Percentiles rank a stretch among this genome's conserved stretches.
Evolutionary conservation across 192 early-diverging fungal genomes (phyloP).

Genomic region (Geranomyces michiganensis): DNA sequence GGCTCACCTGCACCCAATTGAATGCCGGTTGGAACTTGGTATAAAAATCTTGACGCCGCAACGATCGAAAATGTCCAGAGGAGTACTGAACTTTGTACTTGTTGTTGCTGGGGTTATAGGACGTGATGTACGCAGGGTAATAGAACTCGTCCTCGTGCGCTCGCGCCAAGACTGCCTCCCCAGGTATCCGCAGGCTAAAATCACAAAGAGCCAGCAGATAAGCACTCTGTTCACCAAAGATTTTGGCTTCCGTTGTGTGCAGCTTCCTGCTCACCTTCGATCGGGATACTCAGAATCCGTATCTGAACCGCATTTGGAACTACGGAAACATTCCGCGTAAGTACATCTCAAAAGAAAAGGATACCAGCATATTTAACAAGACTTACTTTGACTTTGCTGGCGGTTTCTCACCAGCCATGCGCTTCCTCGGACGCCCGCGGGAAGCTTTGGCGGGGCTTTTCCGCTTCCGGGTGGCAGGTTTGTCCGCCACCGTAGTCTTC

Average conservation of each 20-base stretch:
- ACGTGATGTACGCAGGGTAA: constrained; percentile 15
- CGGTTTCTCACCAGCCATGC: background rate
- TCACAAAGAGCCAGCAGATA: background rate
- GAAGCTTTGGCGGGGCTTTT: background rate
- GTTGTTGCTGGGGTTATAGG: constrained; percentile 2
- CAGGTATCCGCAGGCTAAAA: constrained; percentile 25
- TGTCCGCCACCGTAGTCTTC: background rate
- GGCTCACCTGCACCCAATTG: constrained; percentile 4
- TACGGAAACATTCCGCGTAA: background rate
- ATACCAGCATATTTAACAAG: background rate
- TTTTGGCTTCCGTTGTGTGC: background rate
- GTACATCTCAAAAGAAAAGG: background rate
- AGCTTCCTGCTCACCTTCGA: background rate
- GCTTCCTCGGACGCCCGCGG: background rate
- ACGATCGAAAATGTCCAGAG: background rate
- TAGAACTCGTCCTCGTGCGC: background rate
- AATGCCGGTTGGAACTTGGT: constrained; percentile 14
- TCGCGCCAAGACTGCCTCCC: constrained; percentile 23
- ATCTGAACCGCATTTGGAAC: background rate
- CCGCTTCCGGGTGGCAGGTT: background rate
- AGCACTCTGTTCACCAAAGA: background rate
- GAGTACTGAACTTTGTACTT: constrained; percentile 22
- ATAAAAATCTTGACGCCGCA: constrained; percentile 12
- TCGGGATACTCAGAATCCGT: background rate
- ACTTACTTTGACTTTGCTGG: background rate